phyloP scores from a whole-genome alignment of 2,329 filamentous ascomycete genomes.

The Acrodontium crateriforme region DNA sequence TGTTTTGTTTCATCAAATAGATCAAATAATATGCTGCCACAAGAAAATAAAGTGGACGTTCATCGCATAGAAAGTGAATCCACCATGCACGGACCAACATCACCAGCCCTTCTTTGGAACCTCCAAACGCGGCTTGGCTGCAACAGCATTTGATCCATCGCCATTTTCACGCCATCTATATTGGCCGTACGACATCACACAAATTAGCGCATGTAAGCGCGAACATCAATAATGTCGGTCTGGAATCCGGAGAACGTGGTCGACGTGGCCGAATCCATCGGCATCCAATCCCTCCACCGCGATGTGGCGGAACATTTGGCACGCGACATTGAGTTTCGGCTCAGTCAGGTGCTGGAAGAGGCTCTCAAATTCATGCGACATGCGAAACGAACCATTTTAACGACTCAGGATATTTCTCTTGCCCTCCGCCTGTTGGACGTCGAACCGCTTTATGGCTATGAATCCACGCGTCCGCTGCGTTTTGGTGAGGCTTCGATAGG shows the following conservation, averaged over 20 bases:
- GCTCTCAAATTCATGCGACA: conserved; percentile 94
- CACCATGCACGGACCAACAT: neutral
- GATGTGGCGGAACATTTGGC: conserved; percentile 79
- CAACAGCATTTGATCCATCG: neutral
- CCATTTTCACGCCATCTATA: neutral
- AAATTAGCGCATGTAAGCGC: neutral
- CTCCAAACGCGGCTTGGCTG: neutral
- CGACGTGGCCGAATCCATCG: conserved; percentile 92
- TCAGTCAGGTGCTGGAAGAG: conserved; percentile 87
- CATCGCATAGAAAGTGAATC: neutral
- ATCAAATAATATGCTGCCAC: no score
- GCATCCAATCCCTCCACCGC: conserved; percentile 65
- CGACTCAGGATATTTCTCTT: conserved; percentile 77
- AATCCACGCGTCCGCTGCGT: conserved; percentile 72
- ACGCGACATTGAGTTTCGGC: conserved; percentile 88
- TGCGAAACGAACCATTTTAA: conserved; percentile 70
- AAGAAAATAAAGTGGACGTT: neutral
- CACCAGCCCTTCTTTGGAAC: neutral
- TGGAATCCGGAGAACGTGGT: conserved; percentile 96
- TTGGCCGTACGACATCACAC: neutral
- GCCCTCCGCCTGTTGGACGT: conserved; percentile 79
- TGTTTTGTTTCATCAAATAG: no score
- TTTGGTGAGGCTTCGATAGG: conserved; percentile 92
- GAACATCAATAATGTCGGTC: conserved; percentile 42
- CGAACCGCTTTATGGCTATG: conserved; percentile 92